Base-by-base conservation (phyloP, 768 basidiomycete species). In the Favolaschia claudopus region DNA sequence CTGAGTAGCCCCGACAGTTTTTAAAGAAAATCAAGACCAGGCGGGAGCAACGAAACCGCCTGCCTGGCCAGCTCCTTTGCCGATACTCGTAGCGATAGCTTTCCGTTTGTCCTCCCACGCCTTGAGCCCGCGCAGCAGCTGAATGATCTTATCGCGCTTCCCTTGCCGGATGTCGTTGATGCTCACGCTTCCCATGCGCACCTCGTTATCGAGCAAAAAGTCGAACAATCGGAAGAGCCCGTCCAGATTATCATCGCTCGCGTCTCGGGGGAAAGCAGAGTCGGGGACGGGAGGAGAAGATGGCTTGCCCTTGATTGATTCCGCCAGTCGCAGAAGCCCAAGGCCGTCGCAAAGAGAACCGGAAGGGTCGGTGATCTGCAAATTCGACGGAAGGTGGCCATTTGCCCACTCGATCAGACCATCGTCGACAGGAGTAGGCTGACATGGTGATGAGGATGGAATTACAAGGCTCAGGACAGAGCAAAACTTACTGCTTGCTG, bases 131-230 rank as follows among this genome's bases (percentile, higher is more conserved):
- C 81, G 86, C 67, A 98, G 71, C 31, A 99, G 76, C 71, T 94
- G 89, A 5, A 89, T 65, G 59, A 96, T 85, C 78, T 93, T 95
- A 40, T 91, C 89, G 44, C 86, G 79, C 70, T 90, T 92, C 28
- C 92, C 93, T 60, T 86, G 85, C 47, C 93, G 82, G 31, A 99
- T 82, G 74, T 99, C 96, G 70, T 96, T 96, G 75, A 97, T 96
- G 66, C 92, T 95, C 29, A 98, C 89, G 60, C 88, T 86, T 9
- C 92, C 95, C 80, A 96, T 92, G 76, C 91, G 90, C 55, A 96
- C 88, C 45, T 95, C 95, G 59, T 94, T 93, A 67, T 96, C 94
- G 43, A 98, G 82, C 53, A 97, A 75, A 74, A 93, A 95, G 74
- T 98, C 96, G 75, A 97, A 96, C 53, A 96, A 77, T 55, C 85